Evolutionary conservation across 1,284 basidiomycete genomes (phyloP), one percentile per base, ranked within the genome.

Genomic region (Pisolithus thermaeus): DNA sequence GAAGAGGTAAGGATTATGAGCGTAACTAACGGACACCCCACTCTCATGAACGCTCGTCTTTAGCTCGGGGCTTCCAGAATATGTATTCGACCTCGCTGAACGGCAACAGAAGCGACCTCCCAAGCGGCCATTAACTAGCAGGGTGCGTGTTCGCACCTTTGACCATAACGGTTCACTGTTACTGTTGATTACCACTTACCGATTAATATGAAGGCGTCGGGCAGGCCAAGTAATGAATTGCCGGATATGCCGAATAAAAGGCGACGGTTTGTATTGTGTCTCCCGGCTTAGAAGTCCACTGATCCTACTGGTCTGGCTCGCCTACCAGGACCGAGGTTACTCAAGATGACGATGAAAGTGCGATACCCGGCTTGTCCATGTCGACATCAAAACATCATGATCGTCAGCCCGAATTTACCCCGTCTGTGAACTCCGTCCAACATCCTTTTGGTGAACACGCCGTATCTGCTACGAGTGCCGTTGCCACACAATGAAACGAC

Each of bases 1-100:
- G 63, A 97, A 87, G 76, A 87, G 85, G 94, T 95, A 66, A 35
- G 60, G 81, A 65, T 43, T 50, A 52, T 44, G 43, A 28, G 50
- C 52, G 54, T 56, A 37, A 36, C 49, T 50, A 47, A n/a, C 43
- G 23, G 39, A 27, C 38, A 46, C 44, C 43, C 35, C n/a, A 56
- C 46, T 57, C 53, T 54, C 52, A 57, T 46, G 48, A 53, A 42
- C 39, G 40, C 54, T 56, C 47, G 51, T 47, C 20, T 53, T 36
- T 52, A 92, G 90, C 59, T 75, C 85, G 47, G 73, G 76, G 8
- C 72, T 94, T 49, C 92, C 91, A 12, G 89, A 92, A 58, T 81
- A 88, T 58, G 88, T 92, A 32, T 93, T 91, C 61, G 91, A 90
- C 47, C 78, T 80, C 46, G 88, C 87, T 51, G 87, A 87, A 68